Conservation (phyloP, 2,329 filamentous ascomycete species). For the Fusarium sp. region DNA sequence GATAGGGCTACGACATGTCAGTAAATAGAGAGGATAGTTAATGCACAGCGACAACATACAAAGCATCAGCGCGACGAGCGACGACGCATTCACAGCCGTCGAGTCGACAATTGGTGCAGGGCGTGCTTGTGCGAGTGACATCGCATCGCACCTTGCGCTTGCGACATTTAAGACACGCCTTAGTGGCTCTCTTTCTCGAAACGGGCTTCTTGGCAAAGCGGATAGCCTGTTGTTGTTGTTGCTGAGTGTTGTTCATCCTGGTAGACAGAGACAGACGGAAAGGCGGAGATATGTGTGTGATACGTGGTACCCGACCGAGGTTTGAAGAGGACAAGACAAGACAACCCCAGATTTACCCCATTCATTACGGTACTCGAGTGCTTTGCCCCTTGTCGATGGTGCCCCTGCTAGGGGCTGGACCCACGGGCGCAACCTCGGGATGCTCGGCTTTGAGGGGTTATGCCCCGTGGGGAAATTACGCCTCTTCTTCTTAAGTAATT, state of each 20-base stretch:
- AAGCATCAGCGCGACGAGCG: constrained; percentile 22
- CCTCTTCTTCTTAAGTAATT: neutral
- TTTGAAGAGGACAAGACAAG: constrained; percentile 17
- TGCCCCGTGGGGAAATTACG: neutral
- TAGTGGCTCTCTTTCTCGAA: constrained; percentile 41
- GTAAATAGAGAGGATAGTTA: fast-evolving
- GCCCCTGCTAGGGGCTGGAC: constrained; percentile 12
- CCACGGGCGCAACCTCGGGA: constrained; percentile 18
- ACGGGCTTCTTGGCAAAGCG: constrained; percentile 41
- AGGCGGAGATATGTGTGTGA: constrained; percentile 1
- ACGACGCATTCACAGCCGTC: constrained; percentile 38
- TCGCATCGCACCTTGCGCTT: constrained; percentile 43
- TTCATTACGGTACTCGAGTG: neutral
- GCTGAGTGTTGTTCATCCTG: constrained; percentile 36
- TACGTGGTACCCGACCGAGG: constrained; percentile 17
- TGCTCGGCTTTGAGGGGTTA: constrained; percentile 10
- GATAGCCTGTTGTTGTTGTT: constrained; percentile 17
- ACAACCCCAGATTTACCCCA: constrained; percentile 36
- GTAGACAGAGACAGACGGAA: neutral
- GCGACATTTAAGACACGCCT: constrained; percentile 43
- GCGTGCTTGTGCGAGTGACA: constrained; percentile 38
- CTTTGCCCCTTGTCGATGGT: neutral
- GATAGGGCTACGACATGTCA: constrained; percentile 10
- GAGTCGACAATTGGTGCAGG: constrained; percentile 43
- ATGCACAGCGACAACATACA: constrained; percentile 8